Percentiles rank a stretch among this genome's conserved stretches.
These are phyloP conservation scores for Trichophyton mentagrophytes DNA, from an alignment of 2,329 filamentous ascomycete species.

Conservation along the genomic window DNA sequence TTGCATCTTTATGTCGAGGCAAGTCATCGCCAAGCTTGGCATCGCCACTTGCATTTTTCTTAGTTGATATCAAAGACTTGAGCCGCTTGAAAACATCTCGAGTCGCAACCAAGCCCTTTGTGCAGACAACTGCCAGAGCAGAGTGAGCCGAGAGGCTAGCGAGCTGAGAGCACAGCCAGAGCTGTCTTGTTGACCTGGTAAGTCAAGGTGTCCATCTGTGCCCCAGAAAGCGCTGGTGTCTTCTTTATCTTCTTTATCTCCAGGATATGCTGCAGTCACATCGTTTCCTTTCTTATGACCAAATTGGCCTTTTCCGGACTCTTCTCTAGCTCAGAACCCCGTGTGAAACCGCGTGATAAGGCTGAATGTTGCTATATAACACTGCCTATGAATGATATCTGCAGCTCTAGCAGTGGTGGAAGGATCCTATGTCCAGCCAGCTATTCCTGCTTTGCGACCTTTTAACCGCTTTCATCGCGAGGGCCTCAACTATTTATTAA, in stretches of 20 bases:
- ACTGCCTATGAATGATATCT: not conserved
- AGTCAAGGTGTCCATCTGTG: not conserved
- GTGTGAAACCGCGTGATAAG: not conserved
- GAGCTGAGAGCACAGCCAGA: no score
- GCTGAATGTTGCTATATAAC: not conserved
- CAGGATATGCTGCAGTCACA: not conserved
- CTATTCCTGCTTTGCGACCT: not conserved
- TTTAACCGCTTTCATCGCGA: not conserved
- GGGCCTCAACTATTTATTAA: not conserved
- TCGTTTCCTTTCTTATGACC: not conserved
- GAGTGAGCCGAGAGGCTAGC: not conserved
- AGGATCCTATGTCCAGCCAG: not conserved
- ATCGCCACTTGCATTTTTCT: slow-evolving; percentile 1
- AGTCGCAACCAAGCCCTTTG: not conserved
- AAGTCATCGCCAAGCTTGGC: not conserved
- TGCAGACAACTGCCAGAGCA: not conserved
- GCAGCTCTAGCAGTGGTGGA: not conserved
- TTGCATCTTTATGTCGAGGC: not conserved
- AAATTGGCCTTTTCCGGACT: not conserved
- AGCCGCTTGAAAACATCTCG: not conserved
- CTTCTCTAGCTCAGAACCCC: not conserved
- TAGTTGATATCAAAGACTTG: not conserved
- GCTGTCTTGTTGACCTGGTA: not conserved
- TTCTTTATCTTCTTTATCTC: not conserved
- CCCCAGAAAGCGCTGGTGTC: not conserved